phyloP scores from a whole-genome alignment of 148 eudicot species.

The Vaccinium macrocarpon region DNA sequence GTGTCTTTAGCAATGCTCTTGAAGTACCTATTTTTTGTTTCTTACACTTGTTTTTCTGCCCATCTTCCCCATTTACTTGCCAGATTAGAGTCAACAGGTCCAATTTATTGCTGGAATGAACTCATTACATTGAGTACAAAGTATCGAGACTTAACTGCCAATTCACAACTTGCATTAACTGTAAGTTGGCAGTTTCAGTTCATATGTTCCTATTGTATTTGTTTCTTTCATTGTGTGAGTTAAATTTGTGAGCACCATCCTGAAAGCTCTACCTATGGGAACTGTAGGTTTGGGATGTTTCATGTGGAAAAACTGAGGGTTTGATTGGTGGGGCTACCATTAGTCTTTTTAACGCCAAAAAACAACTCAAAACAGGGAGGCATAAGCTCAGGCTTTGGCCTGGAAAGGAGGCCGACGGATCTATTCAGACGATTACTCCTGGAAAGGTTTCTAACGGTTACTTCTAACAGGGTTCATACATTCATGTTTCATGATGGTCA shows the following conservation, averaged over 20 bases:
- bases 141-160: slow-evolving; percentile 87
- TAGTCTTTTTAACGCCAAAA: slow-evolving; percentile 87
- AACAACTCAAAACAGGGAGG: slow-evolving; percentile 94
- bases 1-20: not conserved
- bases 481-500: not conserved
- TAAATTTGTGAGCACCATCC: not conserved
- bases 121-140: slow-evolving; percentile 85
- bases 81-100: slow-evolving; percentile 81
- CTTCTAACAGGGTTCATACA: not conserved
- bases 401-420: slow-evolving; percentile 90
- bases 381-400: slow-evolving; percentile 92
- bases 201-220: not conserved
- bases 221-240: not conserved
- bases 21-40: not conserved
- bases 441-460: slow-evolving; percentile 62
- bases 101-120: slow-evolving; percentile 89
- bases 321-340: slow-evolving; percentile 95
- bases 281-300: slow-evolving; percentile 90
- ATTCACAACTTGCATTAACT: slow-evolving; percentile 80
- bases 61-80: not conserved
- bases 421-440: slow-evolving; percentile 73
- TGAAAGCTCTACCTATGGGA: not conserved
- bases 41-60: not conserved
- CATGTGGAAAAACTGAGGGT: slow-evolving; percentile 75
- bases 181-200: slow-evolving; percentile 38